Evolutionary conservation across 805 yeast species (phyloP).

Genomic region (Saccharomycopsis microspora): DNA sequence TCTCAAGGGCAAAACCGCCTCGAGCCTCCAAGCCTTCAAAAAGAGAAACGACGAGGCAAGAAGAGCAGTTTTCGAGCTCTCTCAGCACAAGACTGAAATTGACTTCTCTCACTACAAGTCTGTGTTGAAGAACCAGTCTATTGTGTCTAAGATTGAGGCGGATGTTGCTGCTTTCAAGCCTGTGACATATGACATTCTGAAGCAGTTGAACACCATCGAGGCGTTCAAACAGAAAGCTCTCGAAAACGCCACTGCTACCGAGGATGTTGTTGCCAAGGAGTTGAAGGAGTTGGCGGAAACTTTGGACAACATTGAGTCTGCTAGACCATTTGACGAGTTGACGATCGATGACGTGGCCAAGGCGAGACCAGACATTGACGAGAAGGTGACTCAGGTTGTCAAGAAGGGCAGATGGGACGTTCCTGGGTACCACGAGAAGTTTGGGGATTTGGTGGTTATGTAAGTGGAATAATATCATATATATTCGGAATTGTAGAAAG

Average conservation of each 20-base stretch:
- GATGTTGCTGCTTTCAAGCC: constrained; percentile 73
- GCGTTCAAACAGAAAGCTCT: constrained; percentile 91
- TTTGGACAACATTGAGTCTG: constrained; percentile 84
- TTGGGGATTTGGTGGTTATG: constrained; percentile 95
- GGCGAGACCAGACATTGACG: constrained; percentile 97
- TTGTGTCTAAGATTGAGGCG: constrained; percentile 71
- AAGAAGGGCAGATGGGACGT: constrained; percentile 96
- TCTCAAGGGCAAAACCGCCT: constrained; percentile 84
- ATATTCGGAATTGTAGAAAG: neutral
- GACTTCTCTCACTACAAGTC: constrained; percentile 77
- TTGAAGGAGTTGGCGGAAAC: constrained; percentile 78
- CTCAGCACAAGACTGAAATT: constrained; percentile 62
- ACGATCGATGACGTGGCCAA: constrained; percentile 89
- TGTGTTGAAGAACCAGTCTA: constrained; percentile 67
- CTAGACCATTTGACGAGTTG: constrained; percentile 96
- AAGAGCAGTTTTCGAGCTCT: constrained; percentile 60
- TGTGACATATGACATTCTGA: constrained; percentile 72
- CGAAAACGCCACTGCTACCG: constrained; percentile 91
- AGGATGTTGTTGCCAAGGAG: constrained; percentile 78
- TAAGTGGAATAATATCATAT: constrained; percentile 15
- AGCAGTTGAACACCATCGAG: constrained; percentile 85
- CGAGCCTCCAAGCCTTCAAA: constrained; percentile 83
- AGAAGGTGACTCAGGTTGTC: constrained; percentile 89
- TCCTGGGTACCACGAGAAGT: constrained; percentile 97
- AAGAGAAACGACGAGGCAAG: constrained; percentile 98